Percentiles rank a stretch among this genome's conserved stretches.
Conservation (phyloP, 2,329 filamentous ascomycete species). For the Trichophyton simii region DNA sequence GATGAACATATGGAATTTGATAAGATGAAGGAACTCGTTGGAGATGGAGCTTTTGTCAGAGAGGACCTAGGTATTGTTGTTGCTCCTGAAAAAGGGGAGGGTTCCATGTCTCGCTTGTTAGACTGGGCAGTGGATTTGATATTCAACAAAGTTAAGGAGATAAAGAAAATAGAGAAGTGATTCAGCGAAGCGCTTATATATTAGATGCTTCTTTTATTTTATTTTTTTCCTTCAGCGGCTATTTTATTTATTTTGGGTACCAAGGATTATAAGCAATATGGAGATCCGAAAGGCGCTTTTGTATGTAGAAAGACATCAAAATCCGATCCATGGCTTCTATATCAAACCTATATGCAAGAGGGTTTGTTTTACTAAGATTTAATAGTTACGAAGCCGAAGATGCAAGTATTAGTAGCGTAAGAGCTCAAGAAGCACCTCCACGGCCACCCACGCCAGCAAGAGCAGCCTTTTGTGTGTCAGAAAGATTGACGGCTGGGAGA, state of each 20-base stretch:
- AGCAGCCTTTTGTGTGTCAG: constrained; percentile 31
- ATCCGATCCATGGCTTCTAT: neutral
- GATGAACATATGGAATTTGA: constrained; percentile 10
- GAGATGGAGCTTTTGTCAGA: constrained; percentile 24
- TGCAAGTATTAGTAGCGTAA: neutral
- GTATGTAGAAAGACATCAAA: neutral
- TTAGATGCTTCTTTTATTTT: neutral
- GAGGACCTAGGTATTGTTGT: constrained; percentile 36
- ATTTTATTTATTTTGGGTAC: neutral
- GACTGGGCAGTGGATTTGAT: constrained; percentile 57
- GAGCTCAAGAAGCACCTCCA: constrained; percentile 19
- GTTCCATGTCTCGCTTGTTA: constrained; percentile 50
- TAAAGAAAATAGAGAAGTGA: neutral
- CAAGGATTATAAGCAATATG: neutral
- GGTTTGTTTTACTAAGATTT: neutral
- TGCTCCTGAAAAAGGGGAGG: constrained; percentile 42
- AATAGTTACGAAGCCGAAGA: neutral
- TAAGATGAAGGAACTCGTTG: constrained; percentile 21
- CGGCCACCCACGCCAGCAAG: constrained; percentile 39
- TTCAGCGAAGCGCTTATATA: neutral
- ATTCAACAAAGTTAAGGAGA: constrained; percentile 30
- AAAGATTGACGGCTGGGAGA: constrained; percentile 33
- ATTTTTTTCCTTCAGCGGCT: neutral
- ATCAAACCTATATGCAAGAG: neutral
- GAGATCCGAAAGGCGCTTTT: neutral